Percentiles rank a stretch among this genome's conserved stretches.
These are phyloP conservation scores for Camellia oleifera DNA, from an alignment of 179 eudicot genomes.

Conservation along the genomic window DNA sequence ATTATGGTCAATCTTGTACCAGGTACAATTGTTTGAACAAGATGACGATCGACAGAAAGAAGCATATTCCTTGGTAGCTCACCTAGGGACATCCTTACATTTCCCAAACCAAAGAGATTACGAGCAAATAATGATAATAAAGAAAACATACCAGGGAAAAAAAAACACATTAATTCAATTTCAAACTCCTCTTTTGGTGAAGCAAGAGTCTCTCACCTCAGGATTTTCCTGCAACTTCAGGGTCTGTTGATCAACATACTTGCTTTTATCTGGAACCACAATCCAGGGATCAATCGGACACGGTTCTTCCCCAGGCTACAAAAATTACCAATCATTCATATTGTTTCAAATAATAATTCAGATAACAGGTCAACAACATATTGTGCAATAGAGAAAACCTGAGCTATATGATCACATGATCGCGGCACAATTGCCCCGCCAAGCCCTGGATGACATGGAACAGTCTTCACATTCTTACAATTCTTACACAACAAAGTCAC, in stretches of 20 bases:
- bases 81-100: slow-evolving; percentile 94
- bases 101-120: slow-evolving; percentile 3
- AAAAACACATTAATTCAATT: background rate
- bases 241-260: slow-evolving; percentile 98
- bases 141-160: background rate
- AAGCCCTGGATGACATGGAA: slow-evolving; percentile 97
- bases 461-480: slow-evolving; percentile 78
- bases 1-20: slow-evolving; percentile 91
- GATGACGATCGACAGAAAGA: slow-evolving; percentile 91
- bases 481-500: slow-evolving; percentile 88
- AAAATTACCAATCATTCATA: background rate
- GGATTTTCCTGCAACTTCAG: slow-evolving; percentile 97
- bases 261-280: slow-evolving; percentile 94
- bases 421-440: slow-evolving; percentile 99
- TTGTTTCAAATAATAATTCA: background rate
- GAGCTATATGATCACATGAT: slow-evolving; percentile 86
- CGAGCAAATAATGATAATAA: slow-evolving; percentile 9
- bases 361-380: background rate
- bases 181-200: background rate
- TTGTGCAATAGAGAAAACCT: slow-evolving; percentile 36
- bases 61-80: slow-evolving; percentile 97
- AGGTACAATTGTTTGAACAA: slow-evolving; percentile 97
- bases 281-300: slow-evolving; percentile 99
- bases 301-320: slow-evolving; percentile 81
- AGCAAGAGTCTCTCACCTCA: slow-evolving; percentile 47